phyloP scores from a whole-genome alignment of 331 rosid species.

The Malus hybrid region DNA sequence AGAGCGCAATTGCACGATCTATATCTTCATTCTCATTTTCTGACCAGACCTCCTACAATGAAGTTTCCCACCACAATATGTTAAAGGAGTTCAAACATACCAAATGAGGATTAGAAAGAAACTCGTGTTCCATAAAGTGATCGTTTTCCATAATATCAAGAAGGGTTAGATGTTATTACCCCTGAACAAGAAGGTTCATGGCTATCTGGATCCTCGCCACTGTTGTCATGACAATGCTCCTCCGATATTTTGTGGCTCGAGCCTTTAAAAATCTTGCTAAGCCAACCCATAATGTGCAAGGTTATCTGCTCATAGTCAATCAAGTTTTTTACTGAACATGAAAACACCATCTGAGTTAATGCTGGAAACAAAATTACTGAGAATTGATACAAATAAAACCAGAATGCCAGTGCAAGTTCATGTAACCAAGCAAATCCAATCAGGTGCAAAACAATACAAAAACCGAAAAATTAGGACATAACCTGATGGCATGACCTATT shows the following conservation, averaged over 20 bases:
- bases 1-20: slow-evolving; percentile 72
- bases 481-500: neutral
- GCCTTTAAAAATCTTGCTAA: slow-evolving; percentile 85
- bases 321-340: slow-evolving; percentile 41
- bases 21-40: slow-evolving; percentile 65
- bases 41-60: slow-evolving; percentile 60
- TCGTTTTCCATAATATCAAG: neutral
- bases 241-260: slow-evolving; percentile 69
- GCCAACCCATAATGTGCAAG: slow-evolving; percentile 70
- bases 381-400: neutral
- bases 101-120: neutral
- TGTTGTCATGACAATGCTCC: slow-evolving; percentile 37
- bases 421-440: neutral
- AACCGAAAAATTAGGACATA: neutral
- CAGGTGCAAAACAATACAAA: neutral
- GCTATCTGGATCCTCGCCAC: slow-evolving; percentile 45
- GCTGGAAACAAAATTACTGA: neutral
- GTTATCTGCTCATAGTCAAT: slow-evolving; percentile 44
- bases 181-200: slow-evolving; percentile 63
- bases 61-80: slow-evolving; percentile 19
- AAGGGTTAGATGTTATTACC: slow-evolving; percentile 28
- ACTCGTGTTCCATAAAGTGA: neutral
- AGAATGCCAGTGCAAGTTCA: neutral
- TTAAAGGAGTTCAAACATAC: slow-evolving; percentile 5
- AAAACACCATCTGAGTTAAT: slow-evolving; percentile 17